phyloP scores from a whole-genome alignment of 169 alveolate genomes.

The Cryptosporidium meleagridis region DNA sequence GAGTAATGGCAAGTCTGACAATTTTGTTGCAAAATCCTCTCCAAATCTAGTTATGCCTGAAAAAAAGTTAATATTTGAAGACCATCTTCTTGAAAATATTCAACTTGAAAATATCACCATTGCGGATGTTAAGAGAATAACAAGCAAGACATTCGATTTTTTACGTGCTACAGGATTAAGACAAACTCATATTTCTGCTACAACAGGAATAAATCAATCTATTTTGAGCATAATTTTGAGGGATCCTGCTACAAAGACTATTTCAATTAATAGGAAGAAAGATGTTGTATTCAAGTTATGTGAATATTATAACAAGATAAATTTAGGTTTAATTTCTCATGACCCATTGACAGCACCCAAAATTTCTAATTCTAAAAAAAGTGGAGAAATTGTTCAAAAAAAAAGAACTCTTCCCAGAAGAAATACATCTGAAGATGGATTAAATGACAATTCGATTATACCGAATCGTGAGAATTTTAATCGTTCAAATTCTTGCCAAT shows the following conservation, averaged over 20 bases:
- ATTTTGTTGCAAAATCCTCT: neutral
- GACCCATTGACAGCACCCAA: conserved; percentile 74
- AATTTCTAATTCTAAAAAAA: conserved; percentile 33
- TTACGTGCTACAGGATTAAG: conserved; percentile 54
- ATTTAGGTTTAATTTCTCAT: conserved; percentile 37
- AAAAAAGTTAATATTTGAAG: conserved; percentile 41
- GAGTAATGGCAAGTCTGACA: neutral
- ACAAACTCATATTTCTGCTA: conserved; percentile 69
- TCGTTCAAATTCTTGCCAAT: neutral
- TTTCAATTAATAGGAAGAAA: conserved; percentile 47
- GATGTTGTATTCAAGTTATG: conserved; percentile 42
- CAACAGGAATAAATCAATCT: conserved; percentile 70
- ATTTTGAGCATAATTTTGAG: conserved; percentile 37
- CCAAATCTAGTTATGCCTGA: neutral
- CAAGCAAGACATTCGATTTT: conserved; percentile 58
- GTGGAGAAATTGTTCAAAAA: neutral
- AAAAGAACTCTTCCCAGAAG: conserved; percentile 18
- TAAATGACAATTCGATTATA: neutral
- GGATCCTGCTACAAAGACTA: conserved; percentile 43
- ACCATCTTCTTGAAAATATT: conserved; percentile 21
- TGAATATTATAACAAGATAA: conserved; percentile 49
- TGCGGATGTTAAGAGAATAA: conserved; percentile 57
- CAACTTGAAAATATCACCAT: conserved; percentile 19
- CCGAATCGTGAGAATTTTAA: neutral
- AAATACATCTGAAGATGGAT: neutral